Evolutionary conservation across 2,329 filamentous ascomycete genomes (phyloP), one percentile per base, ranked within the genome.

Genomic region (Didymella arachidicola): DNA sequence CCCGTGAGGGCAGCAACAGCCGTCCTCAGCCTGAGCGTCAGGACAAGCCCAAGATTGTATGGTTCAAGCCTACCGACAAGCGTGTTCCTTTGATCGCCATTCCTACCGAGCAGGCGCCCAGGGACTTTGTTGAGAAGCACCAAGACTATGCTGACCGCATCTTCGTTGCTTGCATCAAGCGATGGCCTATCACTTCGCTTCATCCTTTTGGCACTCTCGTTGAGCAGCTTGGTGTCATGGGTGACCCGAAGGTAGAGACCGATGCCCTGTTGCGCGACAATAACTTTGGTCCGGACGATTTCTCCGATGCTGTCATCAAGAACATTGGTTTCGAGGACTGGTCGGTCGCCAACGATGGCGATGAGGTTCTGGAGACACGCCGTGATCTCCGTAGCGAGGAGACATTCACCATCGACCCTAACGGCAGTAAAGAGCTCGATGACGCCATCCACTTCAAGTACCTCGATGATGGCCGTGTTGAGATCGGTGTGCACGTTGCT

Each of bases 61-160:
- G 95, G 95, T 99, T 99, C 83, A 99, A 99, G 84, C 95, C 95
- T 58, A 99, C 95, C 1, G 95, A 99, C 80, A 98, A 99, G 86
- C 92, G 95, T 74, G 95, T 99, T 46, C 95, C 95, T 48, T 84
- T 99, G 66, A 99, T 99, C 78, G 95, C 95, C 53, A 99, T 99
- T 65, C 95, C 95, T 1, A 99, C 95, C 3, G 95, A 99, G 78
- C 95, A 99, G 80, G 95, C 95, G 8, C 95, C 95, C 19, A 90
- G 93, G 34, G 95, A 98, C 79, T 99, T 99, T 71, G 95, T 99
- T 27, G 95, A 99, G 82, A 97, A 95, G 79, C 95, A 99, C 77
- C 92, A 97, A 77, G 92, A 97, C 29, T 99, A 98, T 71, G 93
- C 94, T 57, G 96, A 97, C 79, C 90, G 93, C 71, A 99, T 99